A percentile compares a stretch with the other conserved stretches of the same genome.
phyloP scores from a whole-genome alignment of 345 rosid genomes.

The Euphorbia lathyris region DNA sequence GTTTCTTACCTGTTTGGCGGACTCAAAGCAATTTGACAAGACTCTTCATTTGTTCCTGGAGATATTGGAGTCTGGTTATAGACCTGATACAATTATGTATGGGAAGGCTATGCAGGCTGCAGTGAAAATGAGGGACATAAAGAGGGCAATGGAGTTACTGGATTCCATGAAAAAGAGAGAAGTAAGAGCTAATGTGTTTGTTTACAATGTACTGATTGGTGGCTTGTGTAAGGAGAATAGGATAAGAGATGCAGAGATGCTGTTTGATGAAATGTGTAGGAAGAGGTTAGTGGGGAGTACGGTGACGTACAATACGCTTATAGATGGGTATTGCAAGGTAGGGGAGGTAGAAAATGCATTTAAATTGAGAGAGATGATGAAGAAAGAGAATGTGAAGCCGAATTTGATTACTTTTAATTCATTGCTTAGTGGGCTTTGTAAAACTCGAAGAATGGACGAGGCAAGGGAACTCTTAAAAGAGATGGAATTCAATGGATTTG shows the following conservation, averaged over 20 bases:
- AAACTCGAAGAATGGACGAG: constrained; percentile 53
- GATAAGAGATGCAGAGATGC: constrained; percentile 53
- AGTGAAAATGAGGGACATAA: constrained; percentile 54
- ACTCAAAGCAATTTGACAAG: constrained; percentile 34
- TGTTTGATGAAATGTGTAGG: constrained; percentile 61
- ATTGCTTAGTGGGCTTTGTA: constrained; percentile 58
- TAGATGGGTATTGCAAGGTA: constrained; percentile 66
- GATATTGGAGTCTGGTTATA: constrained; percentile 40
- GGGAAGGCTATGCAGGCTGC: constrained; percentile 78
- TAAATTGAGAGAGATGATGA: constrained; percentile 54
- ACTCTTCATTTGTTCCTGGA: constrained; percentile 50
- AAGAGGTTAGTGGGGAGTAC: constrained; percentile 36
- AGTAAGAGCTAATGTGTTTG: constrained; percentile 45
- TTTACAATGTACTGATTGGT: constrained; percentile 61
- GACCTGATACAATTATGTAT: constrained; percentile 52
- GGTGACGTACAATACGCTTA: constrained; percentile 65
- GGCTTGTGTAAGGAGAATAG: constrained; percentile 55
- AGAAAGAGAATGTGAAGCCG: constrained; percentile 40
- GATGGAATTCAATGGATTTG: constrained; percentile 62
- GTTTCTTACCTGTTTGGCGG: constrained; percentile 43
- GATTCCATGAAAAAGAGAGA: constrained; percentile 50
- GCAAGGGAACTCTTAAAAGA: constrained; percentile 50
- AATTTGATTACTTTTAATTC: constrained; percentile 70
- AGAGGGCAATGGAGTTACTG: constrained; percentile 48
- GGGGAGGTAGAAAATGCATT: constrained; percentile 51